These are phyloP conservation scores for Rhododendron vialii DNA, from an alignment of 148 eudicot genomes.

Conservation along the genomic window DNA sequence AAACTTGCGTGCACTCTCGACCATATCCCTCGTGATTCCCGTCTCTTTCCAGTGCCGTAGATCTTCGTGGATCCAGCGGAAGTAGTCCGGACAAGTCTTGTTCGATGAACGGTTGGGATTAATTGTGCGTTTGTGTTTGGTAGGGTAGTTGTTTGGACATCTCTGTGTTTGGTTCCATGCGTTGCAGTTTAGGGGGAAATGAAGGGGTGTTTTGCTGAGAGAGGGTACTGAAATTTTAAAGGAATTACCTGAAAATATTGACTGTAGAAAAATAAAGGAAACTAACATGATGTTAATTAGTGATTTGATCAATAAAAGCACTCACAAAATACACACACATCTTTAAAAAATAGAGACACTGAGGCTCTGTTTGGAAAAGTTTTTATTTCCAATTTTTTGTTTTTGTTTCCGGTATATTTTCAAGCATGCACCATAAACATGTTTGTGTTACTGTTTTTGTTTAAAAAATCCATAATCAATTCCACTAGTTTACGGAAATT, in stretches of 20 bases:
- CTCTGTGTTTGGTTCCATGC: constrained; percentile 27
- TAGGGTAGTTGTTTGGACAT: constrained; percentile 45
- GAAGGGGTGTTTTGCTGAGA: background rate
- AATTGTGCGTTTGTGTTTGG: constrained; percentile 6
- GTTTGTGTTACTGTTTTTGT: no score
- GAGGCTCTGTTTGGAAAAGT: no score
- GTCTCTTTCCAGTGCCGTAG: constrained; percentile 61
- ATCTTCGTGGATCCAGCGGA: constrained; percentile 91
- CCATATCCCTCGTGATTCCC: constrained; percentile 60
- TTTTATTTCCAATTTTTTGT: no score
- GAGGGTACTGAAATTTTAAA: background rate
- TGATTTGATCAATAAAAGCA: no score
- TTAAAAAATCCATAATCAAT: no score
- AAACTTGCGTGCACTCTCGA: constrained; percentile 44
- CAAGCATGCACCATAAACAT: no score
- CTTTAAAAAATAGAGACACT: no score
- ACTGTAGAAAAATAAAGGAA: constrained; percentile 11
- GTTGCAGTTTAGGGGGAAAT: constrained; percentile 28
- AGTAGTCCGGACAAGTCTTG: constrained; percentile 61
- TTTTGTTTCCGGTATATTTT: no score
- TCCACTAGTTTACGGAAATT: no score
- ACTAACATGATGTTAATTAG: background rate
- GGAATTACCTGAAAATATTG: constrained; percentile 3
- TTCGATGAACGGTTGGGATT: constrained; percentile 19
- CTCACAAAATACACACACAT: no score